These are phyloP conservation scores for Colletotrichum godetiae DNA, from an alignment of 2,329 filamentous ascomycete genomes.

Conservation along the genomic window DNA sequence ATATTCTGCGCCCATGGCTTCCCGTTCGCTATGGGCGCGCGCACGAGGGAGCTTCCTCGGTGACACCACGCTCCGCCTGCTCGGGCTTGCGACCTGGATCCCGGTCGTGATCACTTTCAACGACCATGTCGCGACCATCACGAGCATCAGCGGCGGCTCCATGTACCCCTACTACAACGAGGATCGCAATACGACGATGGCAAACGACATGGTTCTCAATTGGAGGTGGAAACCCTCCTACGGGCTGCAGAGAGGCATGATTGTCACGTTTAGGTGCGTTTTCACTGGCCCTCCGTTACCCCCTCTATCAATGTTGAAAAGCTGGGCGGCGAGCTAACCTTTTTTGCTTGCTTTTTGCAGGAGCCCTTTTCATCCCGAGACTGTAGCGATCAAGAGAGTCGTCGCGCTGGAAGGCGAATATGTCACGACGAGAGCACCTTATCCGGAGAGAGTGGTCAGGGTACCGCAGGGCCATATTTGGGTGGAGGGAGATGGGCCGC, in stretches of 20 bases:
- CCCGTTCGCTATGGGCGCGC: slow-evolving; percentile 34
- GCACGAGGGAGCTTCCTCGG: slow-evolving; percentile 42
- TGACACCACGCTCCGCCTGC: slow-evolving; percentile 36
- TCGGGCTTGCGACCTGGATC: slow-evolving; percentile 69
- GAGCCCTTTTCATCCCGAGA: slow-evolving; percentile 77
- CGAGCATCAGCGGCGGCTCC: slow-evolving; percentile 69
- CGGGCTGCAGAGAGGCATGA: slow-evolving; percentile 75
- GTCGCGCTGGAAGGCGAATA: slow-evolving; percentile 84
- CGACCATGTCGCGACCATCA: slow-evolving; percentile 68
- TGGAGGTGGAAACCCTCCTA: slow-evolving; percentile 69
- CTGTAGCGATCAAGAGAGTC: slow-evolving; percentile 82
- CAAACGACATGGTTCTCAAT: slow-evolving; percentile 67
- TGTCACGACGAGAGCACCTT: slow-evolving; percentile 73
- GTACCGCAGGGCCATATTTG: slow-evolving; percentile 90
- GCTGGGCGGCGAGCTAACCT: slow-evolving; percentile 1
- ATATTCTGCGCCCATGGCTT: slow-evolving; percentile 22
- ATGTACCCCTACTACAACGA: slow-evolving; percentile 85
- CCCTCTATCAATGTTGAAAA: too few relatives aligned
- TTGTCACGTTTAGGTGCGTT: slow-evolving; percentile 76
- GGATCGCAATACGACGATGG: slow-evolving; percentile 67
- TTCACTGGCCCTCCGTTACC: too few relatives aligned
- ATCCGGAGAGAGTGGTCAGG: slow-evolving; percentile 64
- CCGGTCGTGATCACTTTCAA: slow-evolving; percentile 72
- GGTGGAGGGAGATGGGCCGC: slow-evolving; percentile 90
- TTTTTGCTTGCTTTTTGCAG: slow-evolving; percentile 51